Conservation (phyloP, 345 rosid species). For the Lagerstroemia speciosa region DNA sequence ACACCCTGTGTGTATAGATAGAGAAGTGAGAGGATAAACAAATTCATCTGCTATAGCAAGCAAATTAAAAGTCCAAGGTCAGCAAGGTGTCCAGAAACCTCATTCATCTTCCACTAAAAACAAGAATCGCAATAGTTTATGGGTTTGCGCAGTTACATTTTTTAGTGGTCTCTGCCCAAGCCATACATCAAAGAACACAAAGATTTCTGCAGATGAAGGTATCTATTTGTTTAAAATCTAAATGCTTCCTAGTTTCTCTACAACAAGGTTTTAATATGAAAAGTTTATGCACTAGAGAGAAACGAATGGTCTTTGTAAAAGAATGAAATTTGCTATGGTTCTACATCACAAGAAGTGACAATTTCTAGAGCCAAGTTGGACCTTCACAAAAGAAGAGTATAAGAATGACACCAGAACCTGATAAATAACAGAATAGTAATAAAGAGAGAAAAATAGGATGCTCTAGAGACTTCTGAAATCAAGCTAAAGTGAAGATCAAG, state of each 20-base stretch:
- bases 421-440: background rate
- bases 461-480: background rate
- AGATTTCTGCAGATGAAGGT: background rate
- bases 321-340: too few species aligned
- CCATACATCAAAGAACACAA: background rate
- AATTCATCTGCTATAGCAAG: background rate
- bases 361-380: background rate
- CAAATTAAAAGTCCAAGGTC: background rate
- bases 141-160: background rate
- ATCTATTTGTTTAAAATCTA: background rate
- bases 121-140: background rate
- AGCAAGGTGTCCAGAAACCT: background rate
- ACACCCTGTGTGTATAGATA: slow-evolving; percentile 55
- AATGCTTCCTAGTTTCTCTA: background rate
- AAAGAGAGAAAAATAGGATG: background rate
- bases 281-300: too few species aligned
- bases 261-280: too few species aligned
- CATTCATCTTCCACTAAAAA: background rate
- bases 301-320: too few species aligned
- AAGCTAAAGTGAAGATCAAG: background rate
- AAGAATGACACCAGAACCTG: background rate
- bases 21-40: background rate
- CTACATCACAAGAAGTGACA: too few species aligned
- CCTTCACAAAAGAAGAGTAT: background rate
- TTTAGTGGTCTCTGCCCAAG: background rate